Percentiles rank a stretch among this genome's conserved stretches.
These are phyloP conservation scores for Pulveroboletus sp. DNA, from an alignment of 768 basidiomycete species.

Conservation along the genomic window DNA sequence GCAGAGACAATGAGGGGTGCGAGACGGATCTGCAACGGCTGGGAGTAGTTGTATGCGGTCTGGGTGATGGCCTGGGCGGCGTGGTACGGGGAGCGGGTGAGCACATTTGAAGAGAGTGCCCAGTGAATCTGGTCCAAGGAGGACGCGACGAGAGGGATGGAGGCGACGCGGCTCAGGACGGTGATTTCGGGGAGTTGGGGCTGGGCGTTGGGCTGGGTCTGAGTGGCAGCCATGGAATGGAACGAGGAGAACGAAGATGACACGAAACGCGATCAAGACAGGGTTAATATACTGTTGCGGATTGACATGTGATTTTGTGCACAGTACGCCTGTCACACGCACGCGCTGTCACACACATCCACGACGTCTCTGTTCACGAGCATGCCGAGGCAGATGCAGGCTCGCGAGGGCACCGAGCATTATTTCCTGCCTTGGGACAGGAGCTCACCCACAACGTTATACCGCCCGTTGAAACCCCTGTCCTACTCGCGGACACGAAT, in stretches of 20 bases:
- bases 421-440: too few relatives aligned
- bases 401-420: too few relatives aligned
- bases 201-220: conserved; percentile 22
- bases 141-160: conserved; percentile 71
- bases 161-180: conserved; percentile 58
- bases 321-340: conserved; percentile 22
- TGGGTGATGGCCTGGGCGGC: conserved; percentile 61
- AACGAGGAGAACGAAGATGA: conserved; percentile 7
- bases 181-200: conserved; percentile 51
- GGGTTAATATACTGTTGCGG: conserved; percentile 26
- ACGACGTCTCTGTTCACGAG: conserved; percentile 9
- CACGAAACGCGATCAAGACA: conserved; percentile 12
- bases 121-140: conserved; percentile 58
- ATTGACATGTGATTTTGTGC: conserved; percentile 24
- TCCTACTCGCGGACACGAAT: conserved; percentile 1
- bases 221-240: conserved; percentile 36
- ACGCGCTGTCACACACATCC: conserved; percentile 20
- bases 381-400: background rate
- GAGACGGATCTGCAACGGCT: conserved; percentile 62
- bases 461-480: conserved; percentile 3
- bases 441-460: too few relatives aligned
- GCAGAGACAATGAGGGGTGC: conserved; percentile 64
- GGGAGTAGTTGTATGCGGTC: conserved; percentile 58
- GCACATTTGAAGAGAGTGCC: conserved; percentile 55
- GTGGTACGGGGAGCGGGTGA: conserved; percentile 63